phyloP scores from a whole-genome alignment of 1,139 yeast species.

The Geotrichum klebahnii region DNA sequence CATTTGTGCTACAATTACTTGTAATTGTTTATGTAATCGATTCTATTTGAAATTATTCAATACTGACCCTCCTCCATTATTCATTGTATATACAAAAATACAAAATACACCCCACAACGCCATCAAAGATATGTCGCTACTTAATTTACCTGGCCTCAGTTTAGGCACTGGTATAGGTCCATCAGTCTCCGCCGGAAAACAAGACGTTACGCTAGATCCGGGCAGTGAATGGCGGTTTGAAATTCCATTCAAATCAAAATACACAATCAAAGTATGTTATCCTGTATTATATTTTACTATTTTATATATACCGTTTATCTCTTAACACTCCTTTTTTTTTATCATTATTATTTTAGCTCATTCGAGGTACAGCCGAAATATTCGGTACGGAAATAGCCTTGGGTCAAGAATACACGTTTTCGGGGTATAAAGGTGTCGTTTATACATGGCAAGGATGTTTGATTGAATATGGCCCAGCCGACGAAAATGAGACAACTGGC shows the following conservation, averaged over 20 bases:
- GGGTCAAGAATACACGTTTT: slow-evolving; percentile 58
- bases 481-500: slow-evolving; percentile 6
- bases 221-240: slow-evolving; percentile 23
- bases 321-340: neutral
- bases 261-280: slow-evolving; percentile 15
- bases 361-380: slow-evolving; percentile 75
- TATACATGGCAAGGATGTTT: slow-evolving; percentile 56
- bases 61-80: too few relatives aligned
- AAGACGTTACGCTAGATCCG: slow-evolving; percentile 11
- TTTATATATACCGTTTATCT: neutral
- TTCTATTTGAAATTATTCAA: too few relatives aligned
- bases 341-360: slow-evolving; percentile 28
- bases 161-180: slow-evolving; percentile 1
- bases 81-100: too few relatives aligned
- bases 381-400: slow-evolving; percentile 88
- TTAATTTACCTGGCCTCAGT: slow-evolving; percentile 8
- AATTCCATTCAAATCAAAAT: slow-evolving; percentile 18
- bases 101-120: too few relatives aligned
- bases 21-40: too few relatives aligned
- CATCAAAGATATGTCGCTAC: slow-evolving; percentile 1
- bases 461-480: slow-evolving; percentile 39
- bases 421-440: slow-evolving; percentile 54
- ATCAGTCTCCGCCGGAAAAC: neutral
- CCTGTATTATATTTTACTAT: neutral
- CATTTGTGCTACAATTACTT: too few relatives aligned